Base-by-base conservation (phyloP, 2,329 filamentous ascomycete species). In the Hymenoscyphus occultus region DNA sequence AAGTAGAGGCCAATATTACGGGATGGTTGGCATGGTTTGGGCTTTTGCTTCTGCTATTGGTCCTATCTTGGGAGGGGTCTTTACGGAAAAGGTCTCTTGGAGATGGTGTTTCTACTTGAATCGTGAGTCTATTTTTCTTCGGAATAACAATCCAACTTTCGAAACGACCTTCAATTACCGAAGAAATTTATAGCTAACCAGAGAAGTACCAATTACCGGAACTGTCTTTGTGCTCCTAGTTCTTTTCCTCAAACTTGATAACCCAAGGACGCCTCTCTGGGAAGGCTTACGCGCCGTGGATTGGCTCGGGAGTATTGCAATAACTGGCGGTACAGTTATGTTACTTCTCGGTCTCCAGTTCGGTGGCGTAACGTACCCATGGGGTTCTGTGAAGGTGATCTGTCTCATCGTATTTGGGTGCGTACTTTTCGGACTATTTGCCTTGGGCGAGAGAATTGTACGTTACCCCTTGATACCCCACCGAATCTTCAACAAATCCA, bases 331-430 rank as follows among this genome's bases (percentile, higher is more conserved):
- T 31, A 93, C 91, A 0, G 81, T 96, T 22, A 95, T 96, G 91
- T 82, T 96, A 68, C 85, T 97, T 4, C 86, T 97, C 54, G 93
- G 92, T 0, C 84, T 97, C 12, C 90, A 96, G 74, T 92, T 94
- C 67, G 93, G 93, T 64, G 93, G 92, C 59, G 84, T 92, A 61
- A 82, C 82, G 28, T 86, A 85, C 68, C 89, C 93, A 0, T 92
- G 74, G 75, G 42, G 56, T 28, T 76, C 74, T 6, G 68, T 70
- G 3, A 72, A 62, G 3, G 74, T 76, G 3, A 69, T 76, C 51
- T 75, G 72, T 63, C 61, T 76, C 84, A 88, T 61, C 86, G 91
- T 61, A 81, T 91, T 56, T 84, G 89, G 60, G 83, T 73, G 85
- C 32, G 64, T 90, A 32, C 79, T 84, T 5, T 82, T 91, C 1